Evolutionary conservation across 176 grass and related monocot species (phyloP).

Genomic region (Carex parvula): DNA sequence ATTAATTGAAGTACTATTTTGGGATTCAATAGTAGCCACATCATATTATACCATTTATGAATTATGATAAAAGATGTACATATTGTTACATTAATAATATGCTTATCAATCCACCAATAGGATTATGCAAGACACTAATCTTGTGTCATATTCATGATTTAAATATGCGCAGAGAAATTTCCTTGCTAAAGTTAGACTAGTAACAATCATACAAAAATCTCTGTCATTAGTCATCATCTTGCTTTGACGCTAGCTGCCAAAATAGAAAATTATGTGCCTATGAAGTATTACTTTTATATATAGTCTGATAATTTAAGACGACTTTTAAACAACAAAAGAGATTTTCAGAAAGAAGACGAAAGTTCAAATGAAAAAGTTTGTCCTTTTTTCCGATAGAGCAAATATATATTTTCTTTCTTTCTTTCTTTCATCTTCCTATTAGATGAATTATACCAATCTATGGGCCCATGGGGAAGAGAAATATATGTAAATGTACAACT

Average conservation of each 20-base stretch:
- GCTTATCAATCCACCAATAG: neutral
- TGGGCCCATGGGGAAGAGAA: neutral
- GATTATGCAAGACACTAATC: slow-evolving; percentile 1
- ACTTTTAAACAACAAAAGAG: neutral
- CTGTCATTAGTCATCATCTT: slow-evolving; percentile 7
- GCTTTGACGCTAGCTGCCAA: neutral
- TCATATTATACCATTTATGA: neutral
- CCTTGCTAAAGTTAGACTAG: neutral
- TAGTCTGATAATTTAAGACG: neutral
- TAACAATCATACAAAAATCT: neutral
- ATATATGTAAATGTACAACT: neutral
- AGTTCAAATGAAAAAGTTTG: neutral
- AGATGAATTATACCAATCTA: neutral
- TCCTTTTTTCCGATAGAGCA: neutral
- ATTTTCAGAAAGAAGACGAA: neutral
- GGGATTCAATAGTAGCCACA: neutral
- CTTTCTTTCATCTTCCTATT: neutral
- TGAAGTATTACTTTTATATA: neutral
- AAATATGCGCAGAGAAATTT: neutral
- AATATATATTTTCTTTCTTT: neutral
- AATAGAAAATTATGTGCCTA: neutral
- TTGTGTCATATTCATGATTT: slow-evolving; percentile 3
- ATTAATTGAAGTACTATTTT: neutral
- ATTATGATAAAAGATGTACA: neutral
- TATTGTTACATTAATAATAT: neutral